Base-by-base conservation (phyloP, 2,329 filamentous ascomycete species). In the Passalora sequoiae region DNA sequence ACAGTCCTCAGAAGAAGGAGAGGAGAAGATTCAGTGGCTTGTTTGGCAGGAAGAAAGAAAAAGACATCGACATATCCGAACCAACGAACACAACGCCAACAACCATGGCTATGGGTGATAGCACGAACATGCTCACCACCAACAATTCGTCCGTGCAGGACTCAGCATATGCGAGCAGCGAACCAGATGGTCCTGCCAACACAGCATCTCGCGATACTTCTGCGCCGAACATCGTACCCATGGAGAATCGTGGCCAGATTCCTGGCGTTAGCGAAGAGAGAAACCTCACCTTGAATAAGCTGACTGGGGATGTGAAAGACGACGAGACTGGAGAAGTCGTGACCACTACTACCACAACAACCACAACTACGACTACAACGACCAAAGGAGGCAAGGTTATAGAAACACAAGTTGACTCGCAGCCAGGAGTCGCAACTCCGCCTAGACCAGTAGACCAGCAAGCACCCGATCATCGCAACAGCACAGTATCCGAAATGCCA, bases 281-380 rank as follows among this genome's bases (percentile, higher is more conserved):
- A 12, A 54, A 55, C 25, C 48, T 62, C 12, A 53, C 54, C 2
- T 19, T 59, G 22, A 59, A 62, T 38, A 51, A 51, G 38, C 38
- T 42, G 6, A 61, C 57, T 7, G 59, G 59, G 24, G 54, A 60
- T 25, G 55, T 61, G 6, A 29, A 55, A n/a, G 59, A 62, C 20
- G 51, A 60, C 15, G 55, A 58, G 20, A 60, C 57, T 1, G 59
- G 58, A 4, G 55, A 61, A 41, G 47, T 59, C 3, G 56, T 62
- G 12, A 54, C 54, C 5, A 60, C 55, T 3, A 53, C 56, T 2
- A 61, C 59, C 2, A 61, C 59, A 3, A 62, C 58, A 7, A 62
- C 59, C 3, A 62, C 59, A 5, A 62, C 59, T 10, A 61, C 58
- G 8, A 61, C 56, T 7, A 57, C 56, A 1, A 60, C 54, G 5